Evolutionary conservation across 768 basidiomycete genomes (phyloP), one percentile per base, ranked within the genome.

Genomic region (Myochromella boudieri): DNA sequence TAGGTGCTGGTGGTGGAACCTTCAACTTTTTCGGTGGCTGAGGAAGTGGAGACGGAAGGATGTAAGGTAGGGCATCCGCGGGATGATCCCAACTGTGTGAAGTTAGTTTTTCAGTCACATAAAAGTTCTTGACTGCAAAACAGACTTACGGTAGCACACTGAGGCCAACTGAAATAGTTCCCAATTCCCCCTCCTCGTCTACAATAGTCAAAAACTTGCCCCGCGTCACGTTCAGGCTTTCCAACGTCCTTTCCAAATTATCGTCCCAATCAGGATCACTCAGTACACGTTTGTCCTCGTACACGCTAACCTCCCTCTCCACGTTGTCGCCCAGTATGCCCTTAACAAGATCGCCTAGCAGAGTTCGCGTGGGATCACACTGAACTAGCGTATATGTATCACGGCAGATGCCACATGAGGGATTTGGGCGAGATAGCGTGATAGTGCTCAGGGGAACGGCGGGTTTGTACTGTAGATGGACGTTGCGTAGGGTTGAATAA

Each of bases 251-350:
- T 2, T 79, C 85, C 50, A 80, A 61, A 57, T 97, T 97, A 57
- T 97, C 95, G 37, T 91, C 87, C 77, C 88, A 95, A 60, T 98
- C 95, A 6, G 92, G 91, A 59, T 98, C 97, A 53, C 83, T 87
- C 45, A 99, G 68, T 36, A 99, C 67, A 34, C 94, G 76, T 56
- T 87, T 85, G 37, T 89, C 93, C 64, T 97, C 91, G 57, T 85
- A 91, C 27, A 95, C 86, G 54, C 82, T 87, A 9, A 94, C 82
- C 36, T 89, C 84, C 69, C 61, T 72, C 58, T 59, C 29, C 8
- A 10, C 71, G 8, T 75, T 78, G 6, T 73, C 74, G 7, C 84
- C 80, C 25, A 94, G 68, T 4, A 93, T 66, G 1, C 82, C 81
- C 28, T 75, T 68, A 4, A 97, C 77, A 7, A 97, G 69, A 37